Base-by-base conservation (phyloP, 1,139 yeast species). In the Yamadazyma blattariae region DNA sequence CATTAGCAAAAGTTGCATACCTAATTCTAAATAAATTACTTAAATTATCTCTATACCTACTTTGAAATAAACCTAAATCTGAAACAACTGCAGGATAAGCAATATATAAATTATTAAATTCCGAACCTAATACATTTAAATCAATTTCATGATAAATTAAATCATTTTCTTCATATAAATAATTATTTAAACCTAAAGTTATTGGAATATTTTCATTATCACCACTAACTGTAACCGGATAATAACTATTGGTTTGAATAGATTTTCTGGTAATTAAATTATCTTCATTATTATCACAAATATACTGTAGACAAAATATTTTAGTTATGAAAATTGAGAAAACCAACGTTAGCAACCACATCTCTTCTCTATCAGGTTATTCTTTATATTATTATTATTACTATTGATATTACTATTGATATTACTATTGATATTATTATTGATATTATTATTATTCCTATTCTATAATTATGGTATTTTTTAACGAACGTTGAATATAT, bases 81-180 rank as follows among this genome's bases (percentile, higher is more conserved):
- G 33, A 11, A 5, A 27, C 36, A 5, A 29, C 16, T 3, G 40
- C 47, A 7, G 50, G 48, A 26, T 32, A 36, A 2, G 47, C 50
- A 13, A 39, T 30, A 24, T 46, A 46, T 12, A 44, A 35, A 1
- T 34, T 20, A 20, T 39, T 39, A 22, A 44, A 42, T 20, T 35
- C 33, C 1, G 41, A 32, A 11, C 33, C 34, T 2, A 46, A 17
- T 5, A 46, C 46, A 17, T 43, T 42, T 2, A 44, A 44, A 22
- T 37, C 44, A 8, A 45, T 40, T n/a, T 45, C 47, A 30, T 46
- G 48, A 27, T 28, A 44, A 2, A 45, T 26, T 27, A 25, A 17
- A 7, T 17, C 25, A 9, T 26, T 16, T 2, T 23, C 30, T 12
- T 32, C 26, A 25, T 39, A 44, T 6, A 46, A 13, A 25, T 46